These are phyloP conservation scores for Nicotiana undulata DNA, from an alignment of 257 asterid species.

Conservation along the genomic window DNA sequence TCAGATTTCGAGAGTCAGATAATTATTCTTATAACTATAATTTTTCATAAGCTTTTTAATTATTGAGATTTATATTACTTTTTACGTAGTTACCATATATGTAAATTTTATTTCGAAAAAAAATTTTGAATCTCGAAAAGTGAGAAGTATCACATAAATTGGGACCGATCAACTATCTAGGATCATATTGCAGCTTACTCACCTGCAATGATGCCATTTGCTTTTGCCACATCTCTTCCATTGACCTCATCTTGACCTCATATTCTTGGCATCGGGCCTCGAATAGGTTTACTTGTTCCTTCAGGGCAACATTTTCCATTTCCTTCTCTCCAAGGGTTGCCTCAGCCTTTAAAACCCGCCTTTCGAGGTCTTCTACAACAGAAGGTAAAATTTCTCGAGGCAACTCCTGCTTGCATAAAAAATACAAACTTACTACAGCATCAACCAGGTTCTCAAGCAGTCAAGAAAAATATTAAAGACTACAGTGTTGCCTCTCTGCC, in stretches of 20 bases:
- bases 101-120: no score
- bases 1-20: no score
- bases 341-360: constrained; percentile 45
- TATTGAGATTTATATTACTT: no score
- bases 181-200: constrained; percentile 24
- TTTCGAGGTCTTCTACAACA: constrained; percentile 63
- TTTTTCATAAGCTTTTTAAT: no score
- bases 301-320: constrained; percentile 61
- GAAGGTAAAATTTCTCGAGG: constrained; percentile 40
- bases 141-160: no score
- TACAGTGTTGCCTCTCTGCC: not conserved
- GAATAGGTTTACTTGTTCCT: constrained; percentile 53
- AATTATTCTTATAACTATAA: no score
- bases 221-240: constrained; percentile 93
- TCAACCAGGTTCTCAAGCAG: not conserved
- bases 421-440: constrained; percentile 12
- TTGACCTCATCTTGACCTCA: constrained; percentile 74
- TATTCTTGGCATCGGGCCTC: constrained; percentile 61
- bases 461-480: not conserved
- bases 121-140: no score
- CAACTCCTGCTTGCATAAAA: constrained; percentile 43
- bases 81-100: no score
- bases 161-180: not conserved
- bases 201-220: constrained; percentile 81
- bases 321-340: constrained; percentile 53